phyloP scores from a whole-genome alignment of 495 filamentous ascomycete genomes.

The Penicillium cosmopolitanum region DNA sequence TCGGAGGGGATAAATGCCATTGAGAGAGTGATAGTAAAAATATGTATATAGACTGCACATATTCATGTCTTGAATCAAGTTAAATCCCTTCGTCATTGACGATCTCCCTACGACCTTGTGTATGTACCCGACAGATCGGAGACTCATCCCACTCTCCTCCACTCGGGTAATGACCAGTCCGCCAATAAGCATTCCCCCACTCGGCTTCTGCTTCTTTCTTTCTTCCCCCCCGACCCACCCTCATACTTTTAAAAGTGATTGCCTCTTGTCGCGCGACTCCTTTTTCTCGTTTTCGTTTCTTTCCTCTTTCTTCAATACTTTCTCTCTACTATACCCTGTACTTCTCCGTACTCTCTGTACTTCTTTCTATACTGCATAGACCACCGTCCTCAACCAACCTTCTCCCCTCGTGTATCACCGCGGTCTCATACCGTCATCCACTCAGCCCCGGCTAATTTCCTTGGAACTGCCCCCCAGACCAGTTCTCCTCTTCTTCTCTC shows the following conservation, averaged over 20 bases:
- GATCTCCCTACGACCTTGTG: slow-evolving; percentile 11
- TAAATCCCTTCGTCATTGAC: not conserved
- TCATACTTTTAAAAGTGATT: slow-evolving; percentile 34
- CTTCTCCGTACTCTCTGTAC: not conserved
- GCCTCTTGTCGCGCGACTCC: slow-evolving; percentile 23
- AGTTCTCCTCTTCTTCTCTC: not conserved
- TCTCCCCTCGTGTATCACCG: slow-evolving; percentile 18
- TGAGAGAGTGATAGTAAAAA: too few species aligned
- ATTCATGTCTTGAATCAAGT: too few species aligned
- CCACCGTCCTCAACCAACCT: not conserved
- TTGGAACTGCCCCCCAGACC: slow-evolving; percentile 3
- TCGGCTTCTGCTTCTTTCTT: slow-evolving; percentile 33
- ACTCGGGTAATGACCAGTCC: slow-evolving; percentile 26
- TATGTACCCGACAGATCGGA: slow-evolving; percentile 11
- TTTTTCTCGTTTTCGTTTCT: slow-evolving; percentile 11
- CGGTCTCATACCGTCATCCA: slow-evolving; percentile 24
- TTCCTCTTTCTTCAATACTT: not conserved
- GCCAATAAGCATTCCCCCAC: slow-evolving; percentile 22
- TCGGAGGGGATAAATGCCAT: too few species aligned
- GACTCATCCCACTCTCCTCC: slow-evolving; percentile 26
- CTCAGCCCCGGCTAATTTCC: slow-evolving; percentile 19
- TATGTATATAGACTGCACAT: not conserved
- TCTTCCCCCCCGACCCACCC: slow-evolving; percentile 33
- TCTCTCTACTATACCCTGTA: too few species aligned
- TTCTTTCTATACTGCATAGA: not conserved